These are phyloP conservation scores for Bacterosira constricta DNA, from an alignment of 108 stramenopile genomes.

Conservation along the genomic window DNA sequence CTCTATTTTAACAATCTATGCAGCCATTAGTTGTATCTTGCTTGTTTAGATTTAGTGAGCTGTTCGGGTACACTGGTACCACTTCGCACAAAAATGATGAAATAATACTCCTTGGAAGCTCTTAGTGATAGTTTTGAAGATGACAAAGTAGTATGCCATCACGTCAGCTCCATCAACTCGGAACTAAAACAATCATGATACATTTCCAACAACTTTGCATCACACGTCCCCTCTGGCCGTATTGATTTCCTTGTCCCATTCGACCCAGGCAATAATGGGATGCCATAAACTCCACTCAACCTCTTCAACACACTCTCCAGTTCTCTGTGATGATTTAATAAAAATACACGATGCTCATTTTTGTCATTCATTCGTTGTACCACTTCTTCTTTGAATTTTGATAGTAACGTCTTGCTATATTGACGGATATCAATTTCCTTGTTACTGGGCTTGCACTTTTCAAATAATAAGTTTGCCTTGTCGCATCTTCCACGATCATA, in stretches of 20 bases:
- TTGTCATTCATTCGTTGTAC: constrained; percentile 13
- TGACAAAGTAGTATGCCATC: too few species aligned
- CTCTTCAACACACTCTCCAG: constrained; percentile 12
- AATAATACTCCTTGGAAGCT: too few species aligned
- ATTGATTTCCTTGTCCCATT: constrained; percentile 7
- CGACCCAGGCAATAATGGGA: constrained; percentile 31
- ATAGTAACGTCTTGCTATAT: constrained; percentile 20
- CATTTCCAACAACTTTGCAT: constrained; percentile 25
- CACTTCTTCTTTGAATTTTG: constrained; percentile 17
- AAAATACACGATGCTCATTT: constrained; percentile 23
- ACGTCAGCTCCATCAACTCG: constrained; percentile 27
- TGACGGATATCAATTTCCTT: constrained; percentile 45
- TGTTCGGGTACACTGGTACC: too few species aligned
- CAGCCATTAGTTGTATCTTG: too few species aligned
- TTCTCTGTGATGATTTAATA: constrained; percentile 34
- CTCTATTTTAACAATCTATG: too few species aligned
- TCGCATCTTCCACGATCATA: constrained; percentile 33
- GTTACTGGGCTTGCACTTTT: constrained; percentile 7
- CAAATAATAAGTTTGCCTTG: neutral
- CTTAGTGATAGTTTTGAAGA: too few species aligned
- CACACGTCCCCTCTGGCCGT: constrained; percentile 35
- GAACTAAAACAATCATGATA: constrained; percentile 46
- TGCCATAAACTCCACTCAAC: constrained; percentile 13
- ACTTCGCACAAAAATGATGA: too few species aligned
- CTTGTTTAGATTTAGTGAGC: too few species aligned